A percentile compares a stretch with the other conserved stretches of the same genome.
Evolutionary conservation across 768 basidiomycete species (phyloP).

Genomic region (Holtermannia corniformis): DNA sequence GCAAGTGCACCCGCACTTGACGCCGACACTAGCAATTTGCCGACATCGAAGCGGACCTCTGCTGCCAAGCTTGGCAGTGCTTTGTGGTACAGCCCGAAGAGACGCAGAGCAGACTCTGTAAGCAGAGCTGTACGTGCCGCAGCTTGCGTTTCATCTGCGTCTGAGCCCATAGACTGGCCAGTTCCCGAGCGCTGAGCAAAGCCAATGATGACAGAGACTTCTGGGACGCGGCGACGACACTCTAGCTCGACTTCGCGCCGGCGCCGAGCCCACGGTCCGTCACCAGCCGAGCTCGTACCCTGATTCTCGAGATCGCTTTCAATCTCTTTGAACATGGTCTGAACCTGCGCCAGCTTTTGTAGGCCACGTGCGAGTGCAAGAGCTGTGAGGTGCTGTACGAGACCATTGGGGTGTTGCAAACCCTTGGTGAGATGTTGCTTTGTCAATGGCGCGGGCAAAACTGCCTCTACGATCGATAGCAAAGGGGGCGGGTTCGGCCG

Average conservation of each 20-base stretch:
- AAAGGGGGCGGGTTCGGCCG: conserved; percentile 69
- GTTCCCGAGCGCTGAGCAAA: conserved; percentile 57
- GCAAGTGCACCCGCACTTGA: conserved; percentile 41
- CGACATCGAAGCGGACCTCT: conserved; percentile 76
- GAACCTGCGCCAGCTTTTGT: conserved; percentile 56
- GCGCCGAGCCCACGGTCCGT: conserved; percentile 52
- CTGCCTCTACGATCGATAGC: conserved; percentile 59
- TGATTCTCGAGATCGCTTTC: conserved; percentile 54
- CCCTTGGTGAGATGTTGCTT: conserved; percentile 73
- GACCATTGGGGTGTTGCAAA: conserved; percentile 56
- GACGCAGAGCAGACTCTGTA: conserved; percentile 65
- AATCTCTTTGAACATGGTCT: conserved; percentile 48
- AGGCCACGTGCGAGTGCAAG: conserved; percentile 67
- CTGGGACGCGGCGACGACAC: conserved; percentile 65
- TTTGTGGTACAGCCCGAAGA: conserved; percentile 77
- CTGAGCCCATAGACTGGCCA: conserved; percentile 18
- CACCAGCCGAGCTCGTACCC: conserved; percentile 51
- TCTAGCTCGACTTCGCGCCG: conserved; percentile 64
- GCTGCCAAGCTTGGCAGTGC: conserved; percentile 63
- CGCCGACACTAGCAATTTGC: conserved; percentile 55
- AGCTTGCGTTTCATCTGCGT: conserved; percentile 42
- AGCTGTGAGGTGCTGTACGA: conserved; percentile 81
- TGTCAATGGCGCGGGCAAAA: conserved; percentile 63
- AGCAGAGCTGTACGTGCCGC: conserved; percentile 49
- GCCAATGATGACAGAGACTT: conserved; percentile 73